Percentiles rank a stretch among this genome's conserved stretches.
Conservation (phyloP, 2,329 filamentous ascomycete species). For the Botrytis sinoallii region DNA sequence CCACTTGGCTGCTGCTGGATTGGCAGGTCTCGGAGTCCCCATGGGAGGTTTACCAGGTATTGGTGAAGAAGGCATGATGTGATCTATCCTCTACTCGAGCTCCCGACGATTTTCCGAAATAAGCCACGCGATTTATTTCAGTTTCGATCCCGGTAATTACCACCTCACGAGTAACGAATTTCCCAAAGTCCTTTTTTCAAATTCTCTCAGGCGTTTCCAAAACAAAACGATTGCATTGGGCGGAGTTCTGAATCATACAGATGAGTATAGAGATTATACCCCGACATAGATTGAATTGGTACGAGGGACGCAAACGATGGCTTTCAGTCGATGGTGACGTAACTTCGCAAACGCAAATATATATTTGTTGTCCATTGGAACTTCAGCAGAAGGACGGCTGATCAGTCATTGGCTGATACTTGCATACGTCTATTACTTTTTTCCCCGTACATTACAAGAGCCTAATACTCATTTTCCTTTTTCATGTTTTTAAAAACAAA, state of each 20-base stretch:
- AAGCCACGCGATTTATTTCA: constrained; percentile 8
- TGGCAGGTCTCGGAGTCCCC: constrained; percentile 35
- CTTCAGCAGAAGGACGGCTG: not conserved
- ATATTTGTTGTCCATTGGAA: not conserved
- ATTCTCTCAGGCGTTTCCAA: constrained; percentile 9
- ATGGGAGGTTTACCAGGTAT: constrained; percentile 51
- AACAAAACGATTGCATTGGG: constrained; percentile 31
- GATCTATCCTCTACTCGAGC: constrained; percentile 5
- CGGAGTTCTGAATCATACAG: constrained; percentile 32
- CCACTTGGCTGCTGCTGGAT: constrained; percentile 36
- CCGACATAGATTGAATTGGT: constrained; percentile 34
- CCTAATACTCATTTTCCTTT: constrained; percentile 3
- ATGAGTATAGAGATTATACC: constrained; percentile 32
- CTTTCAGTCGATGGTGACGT: not conserved
- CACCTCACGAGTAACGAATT: constrained; percentile 14
- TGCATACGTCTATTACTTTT: not conserved
- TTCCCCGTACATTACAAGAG: not conserved
- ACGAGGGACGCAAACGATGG: constrained; percentile 17
- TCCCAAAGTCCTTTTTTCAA: not conserved
- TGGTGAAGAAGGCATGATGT: constrained; percentile 49
- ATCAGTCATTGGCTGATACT: not conserved
- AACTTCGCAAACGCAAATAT: not conserved
- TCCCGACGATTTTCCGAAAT: constrained; percentile 12
- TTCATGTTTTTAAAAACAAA: not conserved
- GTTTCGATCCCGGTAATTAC: constrained; percentile 15